Conservation (phyloP, 495 filamentous ascomycete genomes). For the Chaetomium fimeti region DNA sequence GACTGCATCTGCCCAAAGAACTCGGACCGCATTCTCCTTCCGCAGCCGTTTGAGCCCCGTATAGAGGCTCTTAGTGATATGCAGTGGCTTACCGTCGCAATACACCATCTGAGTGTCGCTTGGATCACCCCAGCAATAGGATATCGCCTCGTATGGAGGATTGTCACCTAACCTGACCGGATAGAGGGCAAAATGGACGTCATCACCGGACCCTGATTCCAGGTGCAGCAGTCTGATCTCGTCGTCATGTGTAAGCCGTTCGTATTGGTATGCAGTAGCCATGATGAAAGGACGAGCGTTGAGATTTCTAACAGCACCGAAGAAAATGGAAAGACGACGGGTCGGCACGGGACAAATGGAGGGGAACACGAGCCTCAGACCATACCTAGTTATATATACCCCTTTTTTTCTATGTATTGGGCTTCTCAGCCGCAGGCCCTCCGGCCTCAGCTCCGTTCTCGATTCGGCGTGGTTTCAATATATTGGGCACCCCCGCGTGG, state of each 20-base stretch:
- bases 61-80: constrained; percentile 32
- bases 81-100: constrained; percentile 29
- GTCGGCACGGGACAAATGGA: neutral
- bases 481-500: neutral
- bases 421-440: neutral
- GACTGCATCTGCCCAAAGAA: constrained; percentile 41
- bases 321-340: neutral
- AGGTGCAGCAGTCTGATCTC: constrained; percentile 25
- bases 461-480: neutral
- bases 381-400: too few relatives aligned
- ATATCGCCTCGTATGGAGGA: constrained; percentile 39
- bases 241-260: neutral
- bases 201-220: constrained; percentile 23
- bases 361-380: neutral
- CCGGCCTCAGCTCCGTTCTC: neutral
- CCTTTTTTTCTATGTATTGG: neutral
- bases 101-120: constrained; percentile 20
- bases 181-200: constrained; percentile 19
- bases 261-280: neutral
- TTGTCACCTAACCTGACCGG: constrained; percentile 15
- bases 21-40: constrained; percentile 22
- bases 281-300: neutral
- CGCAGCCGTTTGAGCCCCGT: constrained; percentile 35
- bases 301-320: neutral
- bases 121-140: constrained; percentile 41